A percentile compares a stretch with the other conserved stretches of the same genome.
These are phyloP conservation scores for Agaricus bisporus DNA, from an alignment of 768 basidiomycete genomes.

Conservation along the genomic window DNA sequence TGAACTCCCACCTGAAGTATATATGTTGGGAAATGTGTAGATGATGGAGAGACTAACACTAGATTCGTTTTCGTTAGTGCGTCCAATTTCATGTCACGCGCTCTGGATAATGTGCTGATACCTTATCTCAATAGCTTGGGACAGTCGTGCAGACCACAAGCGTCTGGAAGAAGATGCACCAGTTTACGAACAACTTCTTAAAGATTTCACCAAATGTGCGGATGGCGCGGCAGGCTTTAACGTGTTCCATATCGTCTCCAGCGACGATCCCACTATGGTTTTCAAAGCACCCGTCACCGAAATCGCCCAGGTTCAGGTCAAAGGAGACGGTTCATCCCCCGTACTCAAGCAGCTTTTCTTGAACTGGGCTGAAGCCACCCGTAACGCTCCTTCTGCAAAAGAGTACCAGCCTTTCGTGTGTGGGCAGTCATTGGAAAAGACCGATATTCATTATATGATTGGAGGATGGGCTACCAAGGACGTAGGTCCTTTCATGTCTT, in stretches of 20 bases:
- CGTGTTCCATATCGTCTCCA: not conserved
- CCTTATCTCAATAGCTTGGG: not conserved
- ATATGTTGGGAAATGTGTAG: slow-evolving; percentile 1
- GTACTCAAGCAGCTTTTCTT: not conserved
- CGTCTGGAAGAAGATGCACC: not conserved
- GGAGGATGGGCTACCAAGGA: slow-evolving; percentile 4
- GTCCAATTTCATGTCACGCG: not conserved
- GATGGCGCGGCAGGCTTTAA: not conserved
- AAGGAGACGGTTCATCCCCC: not conserved
- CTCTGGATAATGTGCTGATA: not conserved
- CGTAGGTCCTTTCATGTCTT: not conserved
- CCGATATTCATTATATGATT: not conserved
- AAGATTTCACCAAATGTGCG: not conserved
- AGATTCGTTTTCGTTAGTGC: slow-evolving; percentile 1
- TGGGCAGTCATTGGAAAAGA: not conserved
- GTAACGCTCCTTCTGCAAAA: not conserved
- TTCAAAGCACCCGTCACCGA: slow-evolving; percentile 4
- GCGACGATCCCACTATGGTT: not conserved
- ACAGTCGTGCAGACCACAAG: slow-evolving; percentile 5
- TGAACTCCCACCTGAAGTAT: not conserved
- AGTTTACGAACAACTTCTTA: not conserved
- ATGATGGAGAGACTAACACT: slow-evolving; percentile 3
- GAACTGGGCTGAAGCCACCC: not conserved
- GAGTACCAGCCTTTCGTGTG: slow-evolving; percentile 6
- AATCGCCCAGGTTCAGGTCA: not conserved